Conservation (phyloP, 2,329 filamentous ascomycete genomes). For the Neurospora sp. region DNA sequence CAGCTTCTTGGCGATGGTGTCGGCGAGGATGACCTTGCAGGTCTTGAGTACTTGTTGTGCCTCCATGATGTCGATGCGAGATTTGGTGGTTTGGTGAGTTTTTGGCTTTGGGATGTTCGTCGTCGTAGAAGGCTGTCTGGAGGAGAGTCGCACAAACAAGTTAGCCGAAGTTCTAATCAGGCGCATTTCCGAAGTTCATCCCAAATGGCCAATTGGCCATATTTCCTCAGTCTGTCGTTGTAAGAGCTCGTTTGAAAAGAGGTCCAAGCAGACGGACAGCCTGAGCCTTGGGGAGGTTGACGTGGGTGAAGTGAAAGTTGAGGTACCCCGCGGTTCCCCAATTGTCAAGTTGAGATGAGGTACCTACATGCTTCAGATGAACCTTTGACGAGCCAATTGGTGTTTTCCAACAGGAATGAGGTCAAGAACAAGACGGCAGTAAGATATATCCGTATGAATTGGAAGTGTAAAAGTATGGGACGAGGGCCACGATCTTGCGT, state of each 20-base stretch:
- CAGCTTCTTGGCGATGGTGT: constrained; percentile 74
- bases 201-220: not conserved
- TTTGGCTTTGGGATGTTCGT: not conserved
- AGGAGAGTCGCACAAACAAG: not conserved
- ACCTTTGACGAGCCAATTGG: not conserved
- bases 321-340: not conserved
- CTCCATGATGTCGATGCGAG: constrained; percentile 29
- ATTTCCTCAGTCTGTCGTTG: not conserved
- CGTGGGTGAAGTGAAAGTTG: not conserved
- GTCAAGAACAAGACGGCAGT: not conserved
- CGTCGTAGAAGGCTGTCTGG: not conserved
- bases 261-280: not conserved
- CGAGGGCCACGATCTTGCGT: not conserved
- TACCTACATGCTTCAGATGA: not conserved
- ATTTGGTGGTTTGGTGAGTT: not conserved
- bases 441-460: not conserved
- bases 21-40: constrained; percentile 90
- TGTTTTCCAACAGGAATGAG: not conserved
- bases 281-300: not conserved
- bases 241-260: not conserved
- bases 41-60: constrained; percentile 44
- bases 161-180: not conserved
- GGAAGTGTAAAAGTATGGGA: not conserved
- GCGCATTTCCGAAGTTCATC: not conserved
- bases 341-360: not conserved